Base-by-base conservation (phyloP, 805 yeast genomes). In the Blastobotrys terrestris region DNA sequence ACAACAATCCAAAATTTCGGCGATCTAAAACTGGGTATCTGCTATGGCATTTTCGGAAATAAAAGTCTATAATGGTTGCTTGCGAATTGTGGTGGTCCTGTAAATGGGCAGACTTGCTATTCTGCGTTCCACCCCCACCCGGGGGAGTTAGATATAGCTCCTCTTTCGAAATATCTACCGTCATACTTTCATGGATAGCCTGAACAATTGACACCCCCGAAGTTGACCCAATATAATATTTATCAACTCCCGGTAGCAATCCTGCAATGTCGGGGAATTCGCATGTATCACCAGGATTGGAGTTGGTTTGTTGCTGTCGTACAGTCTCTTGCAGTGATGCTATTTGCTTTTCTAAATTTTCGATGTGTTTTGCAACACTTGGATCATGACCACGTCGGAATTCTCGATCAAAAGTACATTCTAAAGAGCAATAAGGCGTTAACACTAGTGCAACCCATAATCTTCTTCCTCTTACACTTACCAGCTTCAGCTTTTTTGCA, bases 201-300 rank as follows among this genome's bases (percentile, higher is more conserved):
- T 52, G 55, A 15, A 52, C 51, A n/a, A 52, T 52, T 18, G 52
- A 52, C 4, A 49, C 31, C 15, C 55, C 55, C 22, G 55, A 52
- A 6, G 55, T 49, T 20, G 31, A 31, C 16, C 55, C 55, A 22
- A 52, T 49, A 21, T 48, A 52, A 20, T 44, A 39, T 7, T 48
- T 35, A 19, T 41, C 51, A n/a, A 19, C 49, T 8, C 46, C 53
- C 18, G 46, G 46, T 14, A 44, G 6, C 21, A 44, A 21, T 18
- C 46, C 46, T 18, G 21, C 21, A 13, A 21, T 44, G 46, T 44
- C 46, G 11, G 21, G 46, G 20, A 44, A 44, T 20, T 44, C 26
- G 21, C 46, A 21, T 4, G 18, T 44, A 18, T 31, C 19, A 19
- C 15, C 15, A 16, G 48, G 39, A 31, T 45, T n/a, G 16, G 22